These are phyloP conservation scores for Bryoglossum gracile DNA, from an alignment of 495 filamentous ascomycete genomes.

Conservation along the genomic window DNA sequence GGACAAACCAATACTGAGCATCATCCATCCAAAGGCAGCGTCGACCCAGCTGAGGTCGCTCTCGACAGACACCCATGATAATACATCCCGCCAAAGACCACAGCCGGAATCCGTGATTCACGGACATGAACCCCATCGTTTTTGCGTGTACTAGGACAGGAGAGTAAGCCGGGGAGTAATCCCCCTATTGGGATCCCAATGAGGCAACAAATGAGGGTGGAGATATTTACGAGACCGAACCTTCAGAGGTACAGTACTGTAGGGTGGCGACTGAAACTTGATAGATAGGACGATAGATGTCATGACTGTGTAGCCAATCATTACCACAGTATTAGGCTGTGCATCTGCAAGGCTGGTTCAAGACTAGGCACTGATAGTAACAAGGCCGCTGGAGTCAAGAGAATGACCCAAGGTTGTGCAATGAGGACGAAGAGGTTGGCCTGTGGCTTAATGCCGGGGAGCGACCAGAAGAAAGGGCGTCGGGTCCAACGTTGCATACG, in stretches of 20 bases:
- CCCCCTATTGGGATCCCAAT: slow-evolving; percentile 1
- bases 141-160: neutral
- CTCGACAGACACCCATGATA: slow-evolving; percentile 3
- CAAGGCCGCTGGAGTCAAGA: neutral
- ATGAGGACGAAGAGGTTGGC: no score
- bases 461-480: no score
- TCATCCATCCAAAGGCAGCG: slow-evolving; percentile 1
- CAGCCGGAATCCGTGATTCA: neutral
- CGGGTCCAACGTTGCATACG: no score
- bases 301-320: neutral
- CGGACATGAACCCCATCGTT: neutral
- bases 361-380: slow-evolving; percentile 1
- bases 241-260: neutral
- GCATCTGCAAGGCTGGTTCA: neutral
- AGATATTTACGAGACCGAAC: slow-evolving; percentile 3
- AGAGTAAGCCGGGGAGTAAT: neutral
- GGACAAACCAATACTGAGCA: slow-evolving; percentile 4
- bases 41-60: slow-evolving; percentile 1
- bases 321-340: neutral
- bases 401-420: no score
- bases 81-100: slow-evolving; percentile 5
- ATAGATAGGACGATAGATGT: slow-evolving; percentile 2
- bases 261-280: neutral
- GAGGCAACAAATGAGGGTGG: neutral
- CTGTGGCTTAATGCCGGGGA: no score